Base-by-base conservation (phyloP, 116 monocot genomes). In the Phalaenopsis hybrid region DNA sequence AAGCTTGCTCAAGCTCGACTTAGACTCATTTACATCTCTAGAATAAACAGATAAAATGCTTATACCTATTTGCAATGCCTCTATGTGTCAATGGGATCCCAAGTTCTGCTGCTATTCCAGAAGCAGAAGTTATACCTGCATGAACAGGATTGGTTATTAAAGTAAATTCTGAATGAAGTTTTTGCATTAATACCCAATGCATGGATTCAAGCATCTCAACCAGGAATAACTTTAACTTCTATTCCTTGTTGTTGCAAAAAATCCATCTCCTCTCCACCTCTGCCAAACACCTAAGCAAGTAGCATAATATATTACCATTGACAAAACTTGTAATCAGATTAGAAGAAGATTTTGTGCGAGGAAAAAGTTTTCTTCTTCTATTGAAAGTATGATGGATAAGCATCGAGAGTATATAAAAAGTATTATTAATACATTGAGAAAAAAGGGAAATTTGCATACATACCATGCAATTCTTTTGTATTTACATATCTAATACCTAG, bases 251-350 rank as follows among this genome's bases (percentile, higher is more conserved):
- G 86, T 80, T 87, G 93, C 68, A 98, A 79, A 79, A 94, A 98
- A 86, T 98, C 97, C 90, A 98, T 98, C 83, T 98, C 97, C 84
- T 98, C 97, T 58, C 97, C 97, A 78, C 97, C 97, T 89, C 97
- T 86, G 10, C 97, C 97, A 86, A 94, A 98, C 46, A 98, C 92
- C 97, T 95, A 79, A 80, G 85, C 6, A 28, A 20, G 75, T 21
- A 37, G 4, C 74, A 58, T 33, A 81, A 20, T 75, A 34, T 81
- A 74, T 65, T 63, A 77, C 11, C 52, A 46, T 28, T 50, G 23
- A 77, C 12, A 5, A 75, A 46, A 46, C 20, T 75, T 44, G 46
- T 8, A 75, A 75, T 75, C 3, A 75, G 4, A 75, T 46, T 73
- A 15, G 4, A 73, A 12, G 21, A 16, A 6, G 2, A 21, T n/a